Percentiles rank a stretch among this genome's conserved stretches.
phyloP scores from a whole-genome alignment of 805 yeast species.

The Candida maris region DNA sequence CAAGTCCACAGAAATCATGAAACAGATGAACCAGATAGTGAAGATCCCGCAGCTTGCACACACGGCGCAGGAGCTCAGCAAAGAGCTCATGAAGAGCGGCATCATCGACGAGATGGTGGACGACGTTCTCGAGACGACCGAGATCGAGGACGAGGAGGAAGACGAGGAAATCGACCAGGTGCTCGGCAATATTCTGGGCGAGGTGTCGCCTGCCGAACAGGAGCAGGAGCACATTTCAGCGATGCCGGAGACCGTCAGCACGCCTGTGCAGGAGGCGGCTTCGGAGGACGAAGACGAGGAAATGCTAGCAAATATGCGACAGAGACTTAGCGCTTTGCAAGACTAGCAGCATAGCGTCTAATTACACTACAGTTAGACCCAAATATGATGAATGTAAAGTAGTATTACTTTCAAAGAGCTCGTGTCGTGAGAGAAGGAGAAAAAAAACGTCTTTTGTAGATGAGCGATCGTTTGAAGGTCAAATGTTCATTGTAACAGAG shows the following conservation, averaged over 20 bases:
- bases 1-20: slow-evolving; percentile 76
- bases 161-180: slow-evolving; percentile 63
- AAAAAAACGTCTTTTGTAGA: not conserved
- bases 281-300: slow-evolving; percentile 65
- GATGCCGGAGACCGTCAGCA: slow-evolving; percentile 15
- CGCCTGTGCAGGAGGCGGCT: slow-evolving; percentile 21
- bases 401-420: not conserved
- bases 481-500: not conserved
- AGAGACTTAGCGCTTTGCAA: slow-evolving; percentile 81
- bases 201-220: slow-evolving; percentile 27
- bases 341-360: slow-evolving; percentile 34
- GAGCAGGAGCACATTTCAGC: slow-evolving; percentile 21
- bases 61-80: slow-evolving; percentile 81
- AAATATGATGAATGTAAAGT: not conserved
- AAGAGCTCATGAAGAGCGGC: slow-evolving; percentile 81
- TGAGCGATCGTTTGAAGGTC: slow-evolving; percentile 1
- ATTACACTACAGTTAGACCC: not conserved
- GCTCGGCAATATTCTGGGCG: slow-evolving; percentile 41
- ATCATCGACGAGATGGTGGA: slow-evolving; percentile 93
- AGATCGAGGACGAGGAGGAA: slow-evolving; percentile 64
- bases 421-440: not conserved
- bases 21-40: slow-evolving; percentile 77
- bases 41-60: slow-evolving; percentile 73
- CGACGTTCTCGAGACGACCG: slow-evolving; percentile 73
- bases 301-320: slow-evolving; percentile 81